phyloP scores from a whole-genome alignment of 495 filamentous ascomycete genomes.

The Hyaloscypha bicolor region DNA sequence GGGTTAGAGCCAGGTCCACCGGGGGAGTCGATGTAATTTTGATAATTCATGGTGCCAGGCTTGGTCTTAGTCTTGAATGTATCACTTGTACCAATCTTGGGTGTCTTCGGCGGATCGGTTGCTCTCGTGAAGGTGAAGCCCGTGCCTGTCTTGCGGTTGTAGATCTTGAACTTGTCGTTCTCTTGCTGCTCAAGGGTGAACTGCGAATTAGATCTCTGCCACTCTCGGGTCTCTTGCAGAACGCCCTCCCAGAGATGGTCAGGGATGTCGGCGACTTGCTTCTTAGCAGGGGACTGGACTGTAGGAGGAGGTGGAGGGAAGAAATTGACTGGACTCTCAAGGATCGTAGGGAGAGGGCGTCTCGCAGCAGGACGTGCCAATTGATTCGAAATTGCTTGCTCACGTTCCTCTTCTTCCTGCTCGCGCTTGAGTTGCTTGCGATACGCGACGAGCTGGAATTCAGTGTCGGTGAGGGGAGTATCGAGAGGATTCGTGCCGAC shows the following conservation, averaged over 20 bases:
- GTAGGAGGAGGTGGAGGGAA: no score
- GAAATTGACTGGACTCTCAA: neutral
- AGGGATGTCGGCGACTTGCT: no score
- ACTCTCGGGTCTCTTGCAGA: no score
- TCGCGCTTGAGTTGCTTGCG: neutral
- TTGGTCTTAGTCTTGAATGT: neutral
- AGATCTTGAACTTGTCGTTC: neutral
- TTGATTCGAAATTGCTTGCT: neutral
- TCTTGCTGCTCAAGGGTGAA: neutral
- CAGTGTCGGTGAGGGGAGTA: neutral
- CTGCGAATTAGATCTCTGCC: no score
- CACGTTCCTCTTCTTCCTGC: neutral
- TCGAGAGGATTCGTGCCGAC: conserved; percentile 9
- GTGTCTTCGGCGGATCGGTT: no score
- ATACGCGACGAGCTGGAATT: neutral
- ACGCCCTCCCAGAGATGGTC: no score
- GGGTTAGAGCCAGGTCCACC: conserved; percentile 14
- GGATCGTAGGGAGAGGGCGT: neutral
- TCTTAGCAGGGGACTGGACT: no score
- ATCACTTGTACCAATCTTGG: neutral
- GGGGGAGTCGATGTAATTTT: conserved; percentile 29
- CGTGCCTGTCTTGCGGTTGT: no score
- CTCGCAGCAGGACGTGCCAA: neutral
- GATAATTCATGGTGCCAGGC: conserved; percentile 16
- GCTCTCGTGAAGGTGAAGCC: no score